phyloP scores from a whole-genome alignment of 176 grass and related monocot genomes.

The Oryza longistaminata region DNA sequence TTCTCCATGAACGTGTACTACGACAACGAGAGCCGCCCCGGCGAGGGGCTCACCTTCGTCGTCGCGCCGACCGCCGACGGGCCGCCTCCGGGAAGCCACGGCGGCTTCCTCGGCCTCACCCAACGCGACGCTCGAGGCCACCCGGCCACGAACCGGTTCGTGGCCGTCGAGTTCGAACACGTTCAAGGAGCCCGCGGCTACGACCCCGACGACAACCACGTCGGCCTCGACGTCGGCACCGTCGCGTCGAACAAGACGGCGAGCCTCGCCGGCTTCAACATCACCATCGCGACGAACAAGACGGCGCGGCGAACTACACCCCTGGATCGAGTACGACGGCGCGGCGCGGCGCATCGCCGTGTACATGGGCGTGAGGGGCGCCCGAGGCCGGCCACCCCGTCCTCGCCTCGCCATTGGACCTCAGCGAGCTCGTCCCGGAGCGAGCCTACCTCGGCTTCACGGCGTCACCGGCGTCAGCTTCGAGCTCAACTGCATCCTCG shows the following conservation, averaged over 20 bases:
- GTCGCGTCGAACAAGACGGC: constrained; percentile 42
- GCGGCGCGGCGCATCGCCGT: constrained; percentile 16
- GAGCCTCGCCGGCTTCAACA: constrained; percentile 31
- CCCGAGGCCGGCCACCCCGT: neutral
- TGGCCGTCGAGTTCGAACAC: constrained; percentile 71
- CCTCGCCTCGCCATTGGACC: constrained; percentile 42
- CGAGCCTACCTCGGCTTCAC: constrained; percentile 59
- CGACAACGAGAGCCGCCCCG: neutral
- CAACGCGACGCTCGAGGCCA: constrained; percentile 32
- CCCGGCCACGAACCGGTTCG: constrained; percentile 24
- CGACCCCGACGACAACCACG: constrained; percentile 60
- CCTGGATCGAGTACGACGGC: neutral
- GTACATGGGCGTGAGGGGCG: constrained; percentile 2
- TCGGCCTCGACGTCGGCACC: constrained; percentile 65
- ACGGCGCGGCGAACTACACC: neutral
- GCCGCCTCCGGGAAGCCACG: constrained; percentile 40
- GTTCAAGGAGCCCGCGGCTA: constrained; percentile 28
- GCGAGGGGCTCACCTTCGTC: constrained; percentile 49
- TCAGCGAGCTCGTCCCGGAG: constrained; percentile 41
- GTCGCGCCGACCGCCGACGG: constrained; percentile 26
- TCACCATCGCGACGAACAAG: constrained; percentile 31
- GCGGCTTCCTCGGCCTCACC: constrained; percentile 64
- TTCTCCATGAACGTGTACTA: constrained; percentile 61
- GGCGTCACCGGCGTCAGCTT: constrained; percentile 40
- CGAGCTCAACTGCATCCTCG: constrained; percentile 77